Conservation (phyloP, 2,329 filamentous ascomycete genomes). For the Neonectria hederae region DNA sequence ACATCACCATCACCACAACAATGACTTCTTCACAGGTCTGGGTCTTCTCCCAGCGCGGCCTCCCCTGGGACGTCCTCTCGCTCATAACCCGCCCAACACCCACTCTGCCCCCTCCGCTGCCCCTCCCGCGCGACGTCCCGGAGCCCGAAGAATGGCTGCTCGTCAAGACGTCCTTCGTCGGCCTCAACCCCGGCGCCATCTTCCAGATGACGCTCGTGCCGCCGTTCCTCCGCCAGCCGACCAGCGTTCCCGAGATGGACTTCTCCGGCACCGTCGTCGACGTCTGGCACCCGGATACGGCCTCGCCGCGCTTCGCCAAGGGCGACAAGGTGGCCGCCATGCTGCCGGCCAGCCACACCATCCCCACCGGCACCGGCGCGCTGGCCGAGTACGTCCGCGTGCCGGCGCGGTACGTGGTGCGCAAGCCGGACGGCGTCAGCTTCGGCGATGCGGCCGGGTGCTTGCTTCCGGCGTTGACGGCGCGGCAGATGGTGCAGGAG, state of each 20-base stretch:
- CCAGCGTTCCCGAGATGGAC: conserved; percentile 54
- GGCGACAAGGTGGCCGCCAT: conserved; percentile 52
- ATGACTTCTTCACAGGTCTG: conserved; percentile 39
- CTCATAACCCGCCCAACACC: conserved; percentile 38
- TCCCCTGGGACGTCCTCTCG: conserved; percentile 40
- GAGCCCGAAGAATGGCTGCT: conserved; percentile 50
- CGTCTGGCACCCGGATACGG: conserved; percentile 43
- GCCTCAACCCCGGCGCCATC: conserved; percentile 56
- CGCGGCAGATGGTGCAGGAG: conserved; percentile 50
- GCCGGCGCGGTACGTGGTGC: conserved; percentile 46
- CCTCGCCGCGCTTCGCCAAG: conserved; percentile 36
- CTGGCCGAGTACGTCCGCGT: conserved; percentile 53
- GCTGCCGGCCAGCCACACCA: conserved; percentile 46
- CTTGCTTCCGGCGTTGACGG: conserved; percentile 51
- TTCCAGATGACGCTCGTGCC: conserved; percentile 55
- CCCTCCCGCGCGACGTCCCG: conserved; percentile 42
- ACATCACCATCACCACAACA: not conserved
- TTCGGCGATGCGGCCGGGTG: conserved; percentile 50
- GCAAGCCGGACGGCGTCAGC: conserved; percentile 43
- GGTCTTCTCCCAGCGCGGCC: conserved; percentile 44
- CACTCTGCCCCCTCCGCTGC: conserved; percentile 39
- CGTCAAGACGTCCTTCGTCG: conserved; percentile 53
- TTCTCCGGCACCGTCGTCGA: conserved; percentile 53
- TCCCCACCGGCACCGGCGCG: conserved; percentile 50
- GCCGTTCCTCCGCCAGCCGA: conserved; percentile 47